Evolutionary conservation across 495 filamentous ascomycete species (phyloP).

Genomic region (Penicillium cataractarum): DNA sequence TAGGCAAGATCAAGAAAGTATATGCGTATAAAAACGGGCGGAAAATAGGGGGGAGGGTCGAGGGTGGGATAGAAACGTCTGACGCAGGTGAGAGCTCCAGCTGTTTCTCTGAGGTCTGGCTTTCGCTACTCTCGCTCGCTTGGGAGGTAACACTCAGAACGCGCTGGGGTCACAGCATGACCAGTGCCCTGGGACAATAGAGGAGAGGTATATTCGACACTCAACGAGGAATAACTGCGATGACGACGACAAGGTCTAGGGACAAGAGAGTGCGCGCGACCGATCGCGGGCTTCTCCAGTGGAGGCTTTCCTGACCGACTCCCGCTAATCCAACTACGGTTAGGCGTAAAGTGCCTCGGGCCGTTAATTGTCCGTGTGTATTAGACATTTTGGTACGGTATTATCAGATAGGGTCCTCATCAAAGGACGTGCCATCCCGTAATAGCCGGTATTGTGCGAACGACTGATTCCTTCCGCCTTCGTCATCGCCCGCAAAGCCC

Average conservation of each 20-base stretch:
- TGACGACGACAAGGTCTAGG: slow-evolving; percentile 13
- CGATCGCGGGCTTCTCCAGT: slow-evolving; percentile 49
- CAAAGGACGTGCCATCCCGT: no score
- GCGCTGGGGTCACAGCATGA: slow-evolving; percentile 34
- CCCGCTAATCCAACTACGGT: slow-evolving; percentile 34
- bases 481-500: slow-evolving; percentile 32
- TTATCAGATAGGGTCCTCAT: not conserved
- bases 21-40: not conserved
- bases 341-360: slow-evolving; percentile 15
- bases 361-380: slow-evolving; percentile 15
- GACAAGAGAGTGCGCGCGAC: slow-evolving; percentile 47
- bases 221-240: not conserved
- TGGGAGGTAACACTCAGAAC: slow-evolving; percentile 24
- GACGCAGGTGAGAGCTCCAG: slow-evolving; percentile 22
- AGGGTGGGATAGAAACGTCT: slow-evolving; percentile 8
- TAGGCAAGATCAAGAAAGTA: not conserved
- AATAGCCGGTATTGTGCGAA: slow-evolving; percentile 10
- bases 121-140: slow-evolving; percentile 8
- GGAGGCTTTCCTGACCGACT: slow-evolving; percentile 43
- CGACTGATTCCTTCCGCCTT: slow-evolving; percentile 30
- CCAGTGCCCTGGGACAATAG: slow-evolving; percentile 9
- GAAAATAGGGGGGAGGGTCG: not conserved
- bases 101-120: slow-evolving; percentile 17
- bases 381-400: slow-evolving; percentile 5
- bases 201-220: slow-evolving; percentile 10